Evolutionary conservation across 2,329 filamentous ascomycete genomes (phyloP), one percentile per base, ranked within the genome.

Genomic region (Iodosphaeria phyllophila): DNA sequence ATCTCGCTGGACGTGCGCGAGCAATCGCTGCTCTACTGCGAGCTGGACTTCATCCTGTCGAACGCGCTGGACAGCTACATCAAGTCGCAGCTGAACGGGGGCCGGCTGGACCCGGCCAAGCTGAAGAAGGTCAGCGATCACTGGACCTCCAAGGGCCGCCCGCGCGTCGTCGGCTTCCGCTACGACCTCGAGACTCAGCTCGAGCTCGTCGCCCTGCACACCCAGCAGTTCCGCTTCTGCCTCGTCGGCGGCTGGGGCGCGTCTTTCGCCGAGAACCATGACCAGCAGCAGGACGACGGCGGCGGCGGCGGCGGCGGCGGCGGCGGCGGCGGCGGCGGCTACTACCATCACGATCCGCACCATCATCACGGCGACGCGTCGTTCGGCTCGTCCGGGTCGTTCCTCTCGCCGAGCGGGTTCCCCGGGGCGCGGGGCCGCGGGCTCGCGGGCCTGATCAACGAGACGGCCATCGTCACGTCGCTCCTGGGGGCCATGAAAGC

Each of bases 121-220:
- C 52, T 63, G 30, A 59, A 60, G 34, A 56, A 52, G 30, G 43
- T 66, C 6, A 51, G 54, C 3, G 60, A 68, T 25, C 41, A 36
- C 5, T 71, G 64, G 65, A 43, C 49, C 13, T 47, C 53, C 21
- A 54, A 57, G 32, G 64, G 64, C 19, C 60, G 60, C 0, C 61
- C 64, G 5, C 55, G 51, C 28, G 63, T 70, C 6, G 43, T 64
- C 13, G 58, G 60, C 8, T 70, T 68, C 40, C 59, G 62, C 11
- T 70, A 64, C 39, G 64, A 71, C 30, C 41, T 69, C 3, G 64
- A 69, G 44, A 68, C 64, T 1, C 65, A 70, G 43, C 38, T 70
- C n/a, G 60, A 65, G 8, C 52, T 71, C 8, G 41, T 69, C 13
- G 37, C 42, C 10, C 38, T 59, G 6, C 64, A 70, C 32, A 39